phyloP scores from a whole-genome alignment of 176 grass and related monocot genomes.

The Aegilops umbellulata region DNA sequence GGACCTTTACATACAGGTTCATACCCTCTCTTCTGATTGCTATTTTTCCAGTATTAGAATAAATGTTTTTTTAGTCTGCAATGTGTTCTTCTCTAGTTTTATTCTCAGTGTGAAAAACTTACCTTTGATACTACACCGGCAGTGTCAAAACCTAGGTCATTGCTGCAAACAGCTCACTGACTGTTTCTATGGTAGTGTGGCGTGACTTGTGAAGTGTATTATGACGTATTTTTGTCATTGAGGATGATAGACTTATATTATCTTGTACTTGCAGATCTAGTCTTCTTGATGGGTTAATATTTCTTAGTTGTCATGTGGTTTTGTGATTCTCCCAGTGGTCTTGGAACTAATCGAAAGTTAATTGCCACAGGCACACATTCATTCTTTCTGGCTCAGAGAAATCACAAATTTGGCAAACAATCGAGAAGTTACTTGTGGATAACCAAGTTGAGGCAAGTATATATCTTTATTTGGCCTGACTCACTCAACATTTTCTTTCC shows the following conservation, averaged over 20 bases:
- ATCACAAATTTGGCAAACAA: constrained; percentile 78
- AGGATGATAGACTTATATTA: neutral
- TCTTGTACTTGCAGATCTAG: neutral
- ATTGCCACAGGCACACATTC: constrained; percentile 79
- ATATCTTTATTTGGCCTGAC: constrained; percentile 25
- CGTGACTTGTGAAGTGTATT: constrained; percentile 8
- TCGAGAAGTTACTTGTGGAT: constrained; percentile 90
- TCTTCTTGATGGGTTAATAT: constrained; percentile 1
- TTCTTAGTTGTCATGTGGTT: neutral
- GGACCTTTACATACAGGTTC: constrained; percentile 93
- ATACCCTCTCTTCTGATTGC: constrained; percentile 7
- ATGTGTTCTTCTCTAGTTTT: neutral
- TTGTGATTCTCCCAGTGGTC: neutral
- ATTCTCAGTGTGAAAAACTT: neutral
- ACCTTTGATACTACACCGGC: neutral
- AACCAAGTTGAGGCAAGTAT: constrained; percentile 98
- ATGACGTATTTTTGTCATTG: neutral
- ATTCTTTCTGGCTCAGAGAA: constrained; percentile 74
- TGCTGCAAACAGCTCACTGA: neutral
- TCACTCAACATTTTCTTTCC: neutral
- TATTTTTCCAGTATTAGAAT: neutral
- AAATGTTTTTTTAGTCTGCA: neutral
- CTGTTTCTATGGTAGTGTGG: neutral
- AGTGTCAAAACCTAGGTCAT: neutral
- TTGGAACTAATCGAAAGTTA: constrained; percentile 17